Evolutionary conservation across 257 asterid genomes (phyloP).

Genomic region (Solanum pinnatisectum): DNA sequence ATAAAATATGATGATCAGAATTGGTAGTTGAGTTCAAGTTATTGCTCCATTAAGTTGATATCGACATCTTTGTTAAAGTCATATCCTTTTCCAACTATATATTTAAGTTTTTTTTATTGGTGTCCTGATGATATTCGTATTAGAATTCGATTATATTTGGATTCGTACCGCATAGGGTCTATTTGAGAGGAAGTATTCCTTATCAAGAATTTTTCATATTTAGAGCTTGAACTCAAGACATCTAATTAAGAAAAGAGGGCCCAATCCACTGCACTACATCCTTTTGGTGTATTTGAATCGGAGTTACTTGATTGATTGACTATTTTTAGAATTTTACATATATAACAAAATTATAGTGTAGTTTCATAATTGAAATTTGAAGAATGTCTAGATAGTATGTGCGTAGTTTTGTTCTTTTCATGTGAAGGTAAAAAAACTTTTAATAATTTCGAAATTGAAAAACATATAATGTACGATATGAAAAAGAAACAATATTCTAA

Average conservation of each 20-base stretch:
- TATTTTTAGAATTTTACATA: not conserved
- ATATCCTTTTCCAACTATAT: not conserved
- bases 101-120: not conserved
- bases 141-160: not conserved
- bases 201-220: no score
- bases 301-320: no score
- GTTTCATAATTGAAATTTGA: not conserved
- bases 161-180: not conserved
- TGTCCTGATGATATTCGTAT: no score
- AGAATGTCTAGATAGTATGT: not conserved
- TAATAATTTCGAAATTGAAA: not conserved
- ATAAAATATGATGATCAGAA: not conserved
- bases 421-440: not conserved
- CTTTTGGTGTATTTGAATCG: no score
- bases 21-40: not conserved
- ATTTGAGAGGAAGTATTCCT: no score
- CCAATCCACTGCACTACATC: not conserved
- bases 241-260: no score
- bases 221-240: no score
- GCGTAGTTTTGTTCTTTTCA: not conserved
- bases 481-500: not conserved
- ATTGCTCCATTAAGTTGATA: not conserved
- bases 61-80: not conserved
- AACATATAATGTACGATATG: no score
- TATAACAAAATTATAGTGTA: not conserved